Base-by-base conservation (phyloP, 495 filamentous ascomycete species). In the Neurospora sp. region DNA sequence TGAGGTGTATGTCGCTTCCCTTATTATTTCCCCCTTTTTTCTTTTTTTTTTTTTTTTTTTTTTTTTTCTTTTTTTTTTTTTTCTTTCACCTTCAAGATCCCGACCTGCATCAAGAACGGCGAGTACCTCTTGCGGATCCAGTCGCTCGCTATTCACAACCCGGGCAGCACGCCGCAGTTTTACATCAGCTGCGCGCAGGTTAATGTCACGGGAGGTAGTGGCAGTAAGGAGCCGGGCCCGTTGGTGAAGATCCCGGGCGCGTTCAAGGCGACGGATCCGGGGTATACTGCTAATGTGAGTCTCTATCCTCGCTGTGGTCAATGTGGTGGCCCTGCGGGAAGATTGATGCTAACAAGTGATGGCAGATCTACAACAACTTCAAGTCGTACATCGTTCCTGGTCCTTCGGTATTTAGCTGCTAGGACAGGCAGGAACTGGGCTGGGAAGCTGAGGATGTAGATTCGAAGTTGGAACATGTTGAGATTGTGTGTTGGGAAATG, bases 71-170 rank as follows among this genome's bases (percentile, higher is more conserved):
- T n/a, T n/a, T n/a, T n/a, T n/a, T n/a, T n/a, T n/a, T n/a, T n/a
- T n/a, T n/a, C n/a, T n/a, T n/a, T n/a, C n/a, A 80, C 78, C 27
- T 85, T 82, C 79, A 86, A 81, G 59, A 86, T 91, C 73, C 88
- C 88, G 16, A 81, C 82, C 73, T 82, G 81, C 70, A 82, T 89
- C 74, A 81, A 85, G 1, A 80, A 78, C 68, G 89, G 89, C 70
- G 86, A 90, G 71, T 91, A 91, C 73, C 86, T 91, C 70, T 81
- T 90, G 69, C 85, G 89, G 4, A 86, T 87, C 70, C 88, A 90
- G 76, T 84, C 85, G 22, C 84, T 90, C n/a, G 88, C 83, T 48
- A 86, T 89, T 75, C 87, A 90, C 80, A 89, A 89, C 82, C 86
- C 86, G 14, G 84, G 82, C 40, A 74, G 72, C 71, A 82, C 80